Evolutionary conservation across 2,329 filamentous ascomycete genomes (phyloP), one percentile per base, ranked within the genome.

Genomic region (Cordyceps pruinosa): DNA sequence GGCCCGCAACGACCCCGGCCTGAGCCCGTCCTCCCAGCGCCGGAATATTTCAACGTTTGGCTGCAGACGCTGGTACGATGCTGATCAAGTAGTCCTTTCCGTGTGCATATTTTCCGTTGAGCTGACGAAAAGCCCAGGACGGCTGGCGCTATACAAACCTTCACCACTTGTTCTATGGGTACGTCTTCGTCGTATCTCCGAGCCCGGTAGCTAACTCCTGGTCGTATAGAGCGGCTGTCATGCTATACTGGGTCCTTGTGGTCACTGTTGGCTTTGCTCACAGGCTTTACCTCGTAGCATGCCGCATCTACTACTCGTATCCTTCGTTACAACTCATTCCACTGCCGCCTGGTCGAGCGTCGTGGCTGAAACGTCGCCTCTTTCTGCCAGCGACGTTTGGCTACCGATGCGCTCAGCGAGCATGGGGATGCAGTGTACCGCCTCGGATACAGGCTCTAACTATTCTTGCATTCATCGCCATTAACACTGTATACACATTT

Each of bases 371-470:
- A 44, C 67, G 67, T 28, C 66, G 68, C 4, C 46, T 77, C 1
- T 63, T 67, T 0, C 59, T 75, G 0, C 75, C 76, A 0, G 74
- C 76, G 0, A 71, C 75, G 0, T 77, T 78, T 47, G 76, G 77
- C 1, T 66, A 72, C 34, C 67, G 68, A 17, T 74, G 70, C 52
- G 70, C 75, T 0, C 73, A 77, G 41, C 73, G 74, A 23, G 68
- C 75, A 3, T 73, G 74, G 30, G 77, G 74, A 69, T 74, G 70
- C 54, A 77, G 75, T 0, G 68, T 77, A 1, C 76, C 76, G 0
- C 72, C 74, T 0, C 65, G 75, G 3, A 63, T 76, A n/a, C 73
- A 79, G 60, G 72, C 69, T 1, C 59, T 76, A 0, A 75, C 73
- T 1, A 64, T 78, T 2, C 3, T 68, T 0, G 59, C 61, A 0